These are phyloP conservation scores for Sporormia fimetaria DNA, from an alignment of 495 filamentous ascomycete species.

Conservation along the genomic window DNA sequence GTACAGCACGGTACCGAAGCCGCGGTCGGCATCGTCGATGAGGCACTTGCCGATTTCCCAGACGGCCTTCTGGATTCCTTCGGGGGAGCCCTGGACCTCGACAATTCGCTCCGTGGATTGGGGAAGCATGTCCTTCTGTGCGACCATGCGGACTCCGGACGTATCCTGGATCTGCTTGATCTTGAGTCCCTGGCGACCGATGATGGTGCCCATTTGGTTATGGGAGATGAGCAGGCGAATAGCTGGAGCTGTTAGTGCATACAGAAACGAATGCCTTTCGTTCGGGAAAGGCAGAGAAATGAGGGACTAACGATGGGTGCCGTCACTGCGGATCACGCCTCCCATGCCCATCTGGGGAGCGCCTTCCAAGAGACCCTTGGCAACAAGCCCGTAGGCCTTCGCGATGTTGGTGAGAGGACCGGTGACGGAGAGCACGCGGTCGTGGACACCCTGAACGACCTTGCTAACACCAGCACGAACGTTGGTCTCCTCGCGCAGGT, in stretches of 20 bases:
- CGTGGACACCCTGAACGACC: slow-evolving; percentile 92
- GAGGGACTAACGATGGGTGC: slow-evolving; percentile 76
- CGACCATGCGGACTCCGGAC: slow-evolving; percentile 95
- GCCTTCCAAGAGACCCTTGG: slow-evolving; percentile 80
- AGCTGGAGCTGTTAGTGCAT: slow-evolving; percentile 41
- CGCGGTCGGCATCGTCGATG: slow-evolving; percentile 93
- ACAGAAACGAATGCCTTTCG: neutral
- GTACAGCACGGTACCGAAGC: slow-evolving; percentile 91
- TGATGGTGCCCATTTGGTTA: slow-evolving; percentile 99
- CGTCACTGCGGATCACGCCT: slow-evolving; percentile 67
- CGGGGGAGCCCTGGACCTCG: slow-evolving; percentile 85
- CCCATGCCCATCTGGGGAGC: slow-evolving; percentile 93
- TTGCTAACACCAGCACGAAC: slow-evolving; percentile 98
- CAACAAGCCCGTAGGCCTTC: slow-evolving; percentile 85
- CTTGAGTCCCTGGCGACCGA: slow-evolving; percentile 88
- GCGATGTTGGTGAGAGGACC: slow-evolving; percentile 76
- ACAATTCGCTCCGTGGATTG: slow-evolving; percentile 99
- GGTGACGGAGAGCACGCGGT: slow-evolving; percentile 90
- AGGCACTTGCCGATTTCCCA: slow-evolving; percentile 99
- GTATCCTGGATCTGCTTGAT: slow-evolving; percentile 99
- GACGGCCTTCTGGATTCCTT: slow-evolving; percentile 85
- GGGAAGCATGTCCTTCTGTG: slow-evolving; percentile 98
- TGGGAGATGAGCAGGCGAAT: slow-evolving; percentile 96
- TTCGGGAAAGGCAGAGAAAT: neutral
- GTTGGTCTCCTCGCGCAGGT: slow-evolving; percentile 91